Conservation (phyloP, 2,329 filamentous ascomycete species). For the Fusarium veterinarium region DNA sequence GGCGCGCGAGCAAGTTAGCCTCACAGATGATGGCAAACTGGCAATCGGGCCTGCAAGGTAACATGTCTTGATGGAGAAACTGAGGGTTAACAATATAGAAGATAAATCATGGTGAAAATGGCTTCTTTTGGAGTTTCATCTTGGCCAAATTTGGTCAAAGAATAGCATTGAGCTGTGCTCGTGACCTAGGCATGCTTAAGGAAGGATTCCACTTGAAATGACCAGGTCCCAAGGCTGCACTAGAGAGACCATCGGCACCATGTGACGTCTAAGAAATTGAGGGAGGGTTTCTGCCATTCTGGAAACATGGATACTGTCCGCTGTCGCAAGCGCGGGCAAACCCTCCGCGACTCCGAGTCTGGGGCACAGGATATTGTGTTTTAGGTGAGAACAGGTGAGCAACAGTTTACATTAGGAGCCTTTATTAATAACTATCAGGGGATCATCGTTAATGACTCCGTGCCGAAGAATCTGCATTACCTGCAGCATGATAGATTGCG, state of each 20-base stretch:
- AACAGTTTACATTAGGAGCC: not conserved
- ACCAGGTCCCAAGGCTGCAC: constrained; percentile 27
- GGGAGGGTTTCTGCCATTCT: constrained; percentile 34
- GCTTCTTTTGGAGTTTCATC: constrained; percentile 30
- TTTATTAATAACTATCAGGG: not conserved
- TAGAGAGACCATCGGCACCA: constrained; percentile 22
- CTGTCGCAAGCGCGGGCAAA: constrained; percentile 15
- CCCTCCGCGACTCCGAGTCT: constrained; percentile 34
- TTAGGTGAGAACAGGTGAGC: constrained; percentile 23
- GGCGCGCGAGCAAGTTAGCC: constrained; percentile 28
- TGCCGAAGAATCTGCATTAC: not conserved
- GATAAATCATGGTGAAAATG: constrained; percentile 5
- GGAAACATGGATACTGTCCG: constrained; percentile 27
- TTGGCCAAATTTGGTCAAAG: constrained; percentile 31
- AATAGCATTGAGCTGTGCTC: constrained; percentile 17
- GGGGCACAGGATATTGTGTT: constrained; percentile 23
- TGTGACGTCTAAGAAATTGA: constrained; percentile 24
- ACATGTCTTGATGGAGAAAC: constrained; percentile 10
- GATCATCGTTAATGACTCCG: not conserved
- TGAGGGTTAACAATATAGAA: not conserved
- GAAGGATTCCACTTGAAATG: constrained; percentile 20
- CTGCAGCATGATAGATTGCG: constrained; percentile 22
- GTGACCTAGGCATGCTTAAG: constrained; percentile 21
- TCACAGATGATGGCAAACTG: not conserved
- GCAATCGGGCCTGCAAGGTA: not conserved